Evolutionary conservation across 1,284 basidiomycete species (phyloP).

Genomic region (Papiliotrema terrestris): DNA sequence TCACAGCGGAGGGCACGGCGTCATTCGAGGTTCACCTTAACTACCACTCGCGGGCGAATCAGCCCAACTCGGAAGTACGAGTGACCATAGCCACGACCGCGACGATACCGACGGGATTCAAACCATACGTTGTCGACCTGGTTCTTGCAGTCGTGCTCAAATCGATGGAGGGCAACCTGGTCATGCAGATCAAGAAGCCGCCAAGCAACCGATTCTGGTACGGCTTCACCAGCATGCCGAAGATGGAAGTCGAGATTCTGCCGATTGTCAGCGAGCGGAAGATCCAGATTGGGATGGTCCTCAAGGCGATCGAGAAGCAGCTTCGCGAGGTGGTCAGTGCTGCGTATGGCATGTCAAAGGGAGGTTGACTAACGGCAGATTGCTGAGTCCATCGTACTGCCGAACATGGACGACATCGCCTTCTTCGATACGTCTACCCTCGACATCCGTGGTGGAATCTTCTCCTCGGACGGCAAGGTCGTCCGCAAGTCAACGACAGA

Average conservation of each 20-base stretch:
- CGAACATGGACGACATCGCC: conserved; percentile 96
- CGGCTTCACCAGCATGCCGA: conserved; percentile 88
- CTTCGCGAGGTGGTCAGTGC: conserved; percentile 79
- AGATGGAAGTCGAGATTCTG: conserved; percentile 83
- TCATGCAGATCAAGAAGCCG: conserved; percentile 89
- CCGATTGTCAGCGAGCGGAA: conserved; percentile 81
- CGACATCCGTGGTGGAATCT: conserved; percentile 80
- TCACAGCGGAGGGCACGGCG: conserved; percentile 87
- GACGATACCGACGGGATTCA: conserved; percentile 73
- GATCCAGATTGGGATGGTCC: conserved; percentile 62
- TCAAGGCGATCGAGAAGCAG: conserved; percentile 82
- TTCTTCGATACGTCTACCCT: conserved; percentile 80
- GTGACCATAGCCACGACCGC: conserved; percentile 81
- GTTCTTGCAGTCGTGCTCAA: conserved; percentile 79
- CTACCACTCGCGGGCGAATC: conserved; percentile 51
- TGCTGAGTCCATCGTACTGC: conserved; percentile 86
- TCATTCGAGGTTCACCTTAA: conserved; percentile 79
- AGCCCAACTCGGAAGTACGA: conserved; percentile 70
- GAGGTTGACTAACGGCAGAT: conserved; percentile 57
- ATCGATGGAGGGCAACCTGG: conserved; percentile 83
- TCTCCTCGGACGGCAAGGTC: conserved; percentile 64
- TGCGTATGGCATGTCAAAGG: neutral
- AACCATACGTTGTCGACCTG: conserved; percentile 82
- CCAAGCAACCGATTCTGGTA: conserved; percentile 97
- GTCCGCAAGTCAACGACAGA: conserved; percentile 1